These are phyloP conservation scores for Cyberlindnera samutprakarnensis DNA, from an alignment of 805 yeast species.

Conservation along the genomic window DNA sequence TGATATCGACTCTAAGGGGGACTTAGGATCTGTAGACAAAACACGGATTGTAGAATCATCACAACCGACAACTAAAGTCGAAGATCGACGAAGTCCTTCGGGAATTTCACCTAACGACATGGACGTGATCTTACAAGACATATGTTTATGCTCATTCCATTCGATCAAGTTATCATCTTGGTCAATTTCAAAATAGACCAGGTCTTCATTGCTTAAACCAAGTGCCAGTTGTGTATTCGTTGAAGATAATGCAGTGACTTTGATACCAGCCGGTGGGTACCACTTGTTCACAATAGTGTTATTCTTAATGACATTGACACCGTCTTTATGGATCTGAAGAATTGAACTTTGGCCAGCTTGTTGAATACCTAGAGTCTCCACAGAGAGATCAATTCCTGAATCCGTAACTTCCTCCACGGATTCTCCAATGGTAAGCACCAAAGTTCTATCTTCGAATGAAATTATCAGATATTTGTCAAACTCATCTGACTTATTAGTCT, in stretches of 20 bases:
- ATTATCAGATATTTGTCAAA: conserved; percentile 61
- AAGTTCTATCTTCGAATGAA: conserved; percentile 57
- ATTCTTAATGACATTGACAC: conserved; percentile 50
- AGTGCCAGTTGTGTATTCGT: conserved; percentile 64
- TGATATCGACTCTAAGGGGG: conserved; percentile 52
- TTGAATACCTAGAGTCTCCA: conserved; percentile 59
- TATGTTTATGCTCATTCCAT: conserved; percentile 52
- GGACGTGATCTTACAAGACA: conserved; percentile 41
- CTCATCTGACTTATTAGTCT: conserved; percentile 32
- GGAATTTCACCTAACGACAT: conserved; percentile 42
- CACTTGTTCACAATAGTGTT: conserved; percentile 40
- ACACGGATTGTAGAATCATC: conserved; percentile 65
- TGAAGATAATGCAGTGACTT: conserved; percentile 50
- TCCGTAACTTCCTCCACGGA: conserved; percentile 68
- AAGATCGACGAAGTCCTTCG: conserved; percentile 38
- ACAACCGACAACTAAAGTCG: conserved; percentile 63
- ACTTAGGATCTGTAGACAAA: conserved; percentile 50
- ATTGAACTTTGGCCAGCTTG: conserved; percentile 59
- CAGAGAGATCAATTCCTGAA: conserved; percentile 49
- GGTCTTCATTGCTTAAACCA: conserved; percentile 63
- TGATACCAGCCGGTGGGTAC: conserved; percentile 76
- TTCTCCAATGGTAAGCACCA: conserved; percentile 73
- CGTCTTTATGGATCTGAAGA: conserved; percentile 67
- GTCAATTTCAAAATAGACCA: conserved; percentile 79
- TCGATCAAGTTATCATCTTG: conserved; percentile 62